phyloP scores from a whole-genome alignment of 495 filamentous ascomycete species.

The Penicillium steckii region DNA sequence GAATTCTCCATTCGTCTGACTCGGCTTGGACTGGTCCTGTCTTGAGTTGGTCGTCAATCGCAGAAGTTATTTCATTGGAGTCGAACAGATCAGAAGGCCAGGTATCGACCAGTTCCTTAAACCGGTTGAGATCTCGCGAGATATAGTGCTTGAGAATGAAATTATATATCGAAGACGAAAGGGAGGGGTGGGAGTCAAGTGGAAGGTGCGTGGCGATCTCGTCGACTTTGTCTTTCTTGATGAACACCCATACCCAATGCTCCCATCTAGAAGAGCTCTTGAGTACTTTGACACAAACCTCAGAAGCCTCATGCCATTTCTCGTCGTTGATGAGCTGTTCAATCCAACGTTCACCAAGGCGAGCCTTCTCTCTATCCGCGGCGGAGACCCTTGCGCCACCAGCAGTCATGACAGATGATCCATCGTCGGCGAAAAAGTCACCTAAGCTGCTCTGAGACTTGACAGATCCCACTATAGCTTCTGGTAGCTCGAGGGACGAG shows the following conservation, averaged over 20 bases:
- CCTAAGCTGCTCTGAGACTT: constrained; percentile 56
- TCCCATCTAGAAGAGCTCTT: constrained; percentile 83
- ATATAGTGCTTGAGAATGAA: constrained; percentile 84
- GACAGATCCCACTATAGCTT: constrained; percentile 57
- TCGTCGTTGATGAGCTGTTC: constrained; percentile 71
- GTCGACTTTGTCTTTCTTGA: constrained; percentile 77
- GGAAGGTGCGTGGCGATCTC: constrained; percentile 88
- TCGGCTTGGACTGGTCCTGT: constrained; percentile 66
- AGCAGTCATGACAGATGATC: constrained; percentile 55
- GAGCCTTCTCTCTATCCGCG: constrained; percentile 84
- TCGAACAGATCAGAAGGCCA: constrained; percentile 89
- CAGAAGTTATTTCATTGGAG: constrained; percentile 61
- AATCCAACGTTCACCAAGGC: constrained; percentile 90
- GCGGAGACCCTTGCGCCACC: constrained; percentile 50
- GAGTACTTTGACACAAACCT: constrained; percentile 76
- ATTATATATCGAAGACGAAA: constrained; percentile 85
- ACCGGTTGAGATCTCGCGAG: constrained; percentile 59
- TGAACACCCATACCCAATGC: constrained; percentile 89
- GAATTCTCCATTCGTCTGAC: constrained; percentile 77
- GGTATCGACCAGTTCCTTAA: constrained; percentile 74
- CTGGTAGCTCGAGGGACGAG: constrained; percentile 34
- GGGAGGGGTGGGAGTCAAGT: constrained; percentile 67
- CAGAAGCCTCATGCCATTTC: constrained; percentile 76
- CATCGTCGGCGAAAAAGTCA: constrained; percentile 78
- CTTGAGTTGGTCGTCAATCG: constrained; percentile 72